A percentile compares a stretch with the other conserved stretches of the same genome.
Evolutionary conservation across 83 land plant genomes (phyloP).

Genomic region (Thuja plicata): DNA sequence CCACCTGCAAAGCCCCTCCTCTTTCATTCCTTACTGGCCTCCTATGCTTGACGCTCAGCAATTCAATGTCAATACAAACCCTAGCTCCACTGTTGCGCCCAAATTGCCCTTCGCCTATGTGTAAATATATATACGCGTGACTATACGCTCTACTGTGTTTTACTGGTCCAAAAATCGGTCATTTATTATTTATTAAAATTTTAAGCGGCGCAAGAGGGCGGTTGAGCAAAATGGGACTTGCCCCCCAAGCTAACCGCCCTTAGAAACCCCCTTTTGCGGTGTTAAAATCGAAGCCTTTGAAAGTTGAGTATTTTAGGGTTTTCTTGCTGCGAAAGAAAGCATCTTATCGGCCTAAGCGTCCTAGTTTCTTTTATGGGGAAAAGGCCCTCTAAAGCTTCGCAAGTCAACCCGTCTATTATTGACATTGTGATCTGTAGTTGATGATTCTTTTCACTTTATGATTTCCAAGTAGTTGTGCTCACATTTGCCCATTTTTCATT

Average conservation of each 20-base stretch:
- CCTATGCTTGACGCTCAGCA: neutral
- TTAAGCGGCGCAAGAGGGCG: neutral
- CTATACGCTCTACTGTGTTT: neutral
- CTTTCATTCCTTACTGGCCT: slow-evolving; percentile 16
- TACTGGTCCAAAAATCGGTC: neutral
- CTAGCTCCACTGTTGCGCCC: neutral
- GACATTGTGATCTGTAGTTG: no score
- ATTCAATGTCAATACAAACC: neutral
- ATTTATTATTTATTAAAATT: neutral
- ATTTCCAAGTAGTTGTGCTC: no score
- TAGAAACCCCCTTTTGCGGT: neutral
- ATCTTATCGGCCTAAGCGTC: neutral
- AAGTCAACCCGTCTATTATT: neutral
- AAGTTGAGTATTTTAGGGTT: neutral
- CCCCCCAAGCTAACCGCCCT: neutral
- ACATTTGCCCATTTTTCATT: no score
- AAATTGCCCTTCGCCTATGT: neutral
- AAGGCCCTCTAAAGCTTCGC: neutral
- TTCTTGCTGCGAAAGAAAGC: neutral
- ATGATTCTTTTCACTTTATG: no score
- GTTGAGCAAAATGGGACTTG: neutral
- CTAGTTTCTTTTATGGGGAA: neutral
- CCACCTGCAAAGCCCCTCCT: slow-evolving; percentile 14
- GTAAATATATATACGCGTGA: neutral
- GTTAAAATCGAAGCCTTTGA: neutral